phyloP scores from a whole-genome alignment of 805 yeast species.

The Yarrowia keelungensis region DNA sequence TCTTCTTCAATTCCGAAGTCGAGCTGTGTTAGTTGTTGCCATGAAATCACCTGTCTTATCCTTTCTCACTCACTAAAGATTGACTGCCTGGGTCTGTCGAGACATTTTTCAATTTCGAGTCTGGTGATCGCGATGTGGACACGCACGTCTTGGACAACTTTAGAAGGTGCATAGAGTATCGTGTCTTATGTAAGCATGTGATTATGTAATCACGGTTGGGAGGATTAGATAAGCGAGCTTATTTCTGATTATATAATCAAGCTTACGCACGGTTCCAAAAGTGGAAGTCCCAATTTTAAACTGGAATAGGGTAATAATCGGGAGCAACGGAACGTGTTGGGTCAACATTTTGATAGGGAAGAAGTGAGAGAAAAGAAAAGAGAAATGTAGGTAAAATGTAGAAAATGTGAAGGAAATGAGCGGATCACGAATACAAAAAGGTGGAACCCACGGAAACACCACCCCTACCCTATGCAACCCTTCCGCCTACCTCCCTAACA shows the following conservation, averaged over 20 bases:
- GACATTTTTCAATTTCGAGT: constrained; percentile 14
- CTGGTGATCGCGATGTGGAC: constrained; percentile 34
- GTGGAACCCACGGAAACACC: not conserved
- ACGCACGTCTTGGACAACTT: constrained; percentile 29
- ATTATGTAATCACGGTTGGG: too few relatives aligned
- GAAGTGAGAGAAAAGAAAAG: not conserved
- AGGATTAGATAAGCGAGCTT: too few relatives aligned
- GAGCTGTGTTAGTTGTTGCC: constrained; percentile 44
- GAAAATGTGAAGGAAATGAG: too few relatives aligned
- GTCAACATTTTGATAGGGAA: not conserved
- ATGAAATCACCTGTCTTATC: too few relatives aligned
- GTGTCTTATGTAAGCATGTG: not conserved
- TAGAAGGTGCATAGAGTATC: constrained; percentile 13
- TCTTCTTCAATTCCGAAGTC: constrained; percentile 46
- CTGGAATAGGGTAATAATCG: constrained; percentile 6
- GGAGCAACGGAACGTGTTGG: constrained; percentile 27
- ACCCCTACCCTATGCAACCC: too few relatives aligned
- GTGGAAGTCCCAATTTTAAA: constrained; percentile 3
- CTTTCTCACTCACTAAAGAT: constrained; percentile 42
- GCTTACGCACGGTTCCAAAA: not conserved
- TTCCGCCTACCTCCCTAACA: not conserved
- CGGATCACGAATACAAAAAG: too few relatives aligned
- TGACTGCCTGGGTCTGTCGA: constrained; percentile 39
- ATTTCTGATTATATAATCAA: too few relatives aligned
- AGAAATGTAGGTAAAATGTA: not conserved